Evolutionary conservation across 148 eudicot species (phyloP), one percentile per base, ranked within the genome.

Genomic region (Salicornia ramosissima): DNA sequence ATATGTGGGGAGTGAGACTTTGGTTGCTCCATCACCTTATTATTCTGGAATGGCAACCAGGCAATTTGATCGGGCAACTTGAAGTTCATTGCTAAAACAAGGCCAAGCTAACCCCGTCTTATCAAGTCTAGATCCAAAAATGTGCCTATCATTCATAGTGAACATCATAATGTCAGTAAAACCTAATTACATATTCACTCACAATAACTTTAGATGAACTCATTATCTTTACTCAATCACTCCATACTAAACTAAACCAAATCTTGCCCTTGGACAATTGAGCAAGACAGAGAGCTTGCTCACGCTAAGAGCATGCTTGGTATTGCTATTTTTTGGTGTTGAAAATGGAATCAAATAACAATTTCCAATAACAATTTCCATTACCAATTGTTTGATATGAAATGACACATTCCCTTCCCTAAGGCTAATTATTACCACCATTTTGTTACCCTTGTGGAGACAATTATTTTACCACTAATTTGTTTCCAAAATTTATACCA

Each of bases 21-120:
- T 33, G 77, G 64, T 40, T 83, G 62, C 43, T 73, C 82, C 24
- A 59, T 64, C 19, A 68, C 77, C 21, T 75, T 75, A 15, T 78
- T 74, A 26, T 80, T 68, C 13, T 67, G 76, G 80, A 76, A 29
- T n/a, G 80, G 73, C 50, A 77, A 81, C 83, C 79, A 78, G 3
- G 79, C 80, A 49, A 82, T 61, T 15, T 70, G 72, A 47, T 85
- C 80, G 51, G 82, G 83, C 68, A 82, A 68, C 56, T 67, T 69
- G 34, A 85, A 67, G 71, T 80, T 81, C 86, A 88, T 83, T 65
- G 46, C 46, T 45, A 70, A 25, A 31, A 33, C 22, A 45, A 59
- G 55, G 54, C 58, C 57, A 18, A 51, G 68, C 66, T 66, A 66
- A 69, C 31, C 30, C 3, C 71, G 54, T 30, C 42, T 18, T n/a